Conservation (phyloP, 2,329 filamentous ascomycete genomes). For the Clonostachys chloroleuca region DNA sequence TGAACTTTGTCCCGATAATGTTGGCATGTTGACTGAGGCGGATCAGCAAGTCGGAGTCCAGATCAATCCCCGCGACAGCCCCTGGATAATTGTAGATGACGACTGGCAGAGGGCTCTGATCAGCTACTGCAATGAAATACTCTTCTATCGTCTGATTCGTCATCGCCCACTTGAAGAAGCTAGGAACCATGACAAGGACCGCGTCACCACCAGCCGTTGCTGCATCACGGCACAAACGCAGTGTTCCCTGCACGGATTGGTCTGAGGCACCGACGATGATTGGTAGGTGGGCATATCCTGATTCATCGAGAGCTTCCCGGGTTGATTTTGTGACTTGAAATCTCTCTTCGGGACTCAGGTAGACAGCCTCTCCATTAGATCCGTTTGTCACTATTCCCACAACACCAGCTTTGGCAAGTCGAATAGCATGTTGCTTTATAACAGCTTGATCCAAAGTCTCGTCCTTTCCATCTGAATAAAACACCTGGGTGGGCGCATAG, state of each 20-base stretch:
- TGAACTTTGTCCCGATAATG: slow-evolving; percentile 52
- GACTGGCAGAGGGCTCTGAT: slow-evolving; percentile 10
- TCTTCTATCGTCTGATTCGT: slow-evolving; percentile 4
- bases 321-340: slow-evolving; percentile 6
- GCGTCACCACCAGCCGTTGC: slow-evolving; percentile 6
- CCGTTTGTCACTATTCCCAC: slow-evolving; percentile 66
- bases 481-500: slow-evolving; percentile 65
- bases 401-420: slow-evolving; percentile 61
- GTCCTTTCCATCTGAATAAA: slow-evolving; percentile 51
- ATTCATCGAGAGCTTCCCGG: slow-evolving; percentile 43
- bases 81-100: slow-evolving; percentile 15
- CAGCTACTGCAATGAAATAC: slow-evolving; percentile 7
- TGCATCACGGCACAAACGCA: slow-evolving; percentile 6
- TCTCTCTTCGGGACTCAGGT: slow-evolving; percentile 19
- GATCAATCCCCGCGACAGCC: slow-evolving; percentile 11
- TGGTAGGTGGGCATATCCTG: slow-evolving; percentile 46
- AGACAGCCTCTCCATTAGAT: slow-evolving; percentile 66
- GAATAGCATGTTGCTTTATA: slow-evolving; percentile 53
- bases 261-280: slow-evolving; percentile 9
- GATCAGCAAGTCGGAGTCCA: slow-evolving; percentile 11
- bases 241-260: slow-evolving; percentile 8
- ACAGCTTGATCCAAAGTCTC: slow-evolving; percentile 59
- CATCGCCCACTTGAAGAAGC: slow-evolving; percentile 12
- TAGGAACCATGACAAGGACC: slow-evolving; percentile 8
- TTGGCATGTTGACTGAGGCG: slow-evolving; percentile 51